Evolutionary conservation across 2,329 filamentous ascomycete genomes (phyloP), one percentile per base, ranked within the genome.

Genomic region (Dichotomopilus funicola): DNA sequence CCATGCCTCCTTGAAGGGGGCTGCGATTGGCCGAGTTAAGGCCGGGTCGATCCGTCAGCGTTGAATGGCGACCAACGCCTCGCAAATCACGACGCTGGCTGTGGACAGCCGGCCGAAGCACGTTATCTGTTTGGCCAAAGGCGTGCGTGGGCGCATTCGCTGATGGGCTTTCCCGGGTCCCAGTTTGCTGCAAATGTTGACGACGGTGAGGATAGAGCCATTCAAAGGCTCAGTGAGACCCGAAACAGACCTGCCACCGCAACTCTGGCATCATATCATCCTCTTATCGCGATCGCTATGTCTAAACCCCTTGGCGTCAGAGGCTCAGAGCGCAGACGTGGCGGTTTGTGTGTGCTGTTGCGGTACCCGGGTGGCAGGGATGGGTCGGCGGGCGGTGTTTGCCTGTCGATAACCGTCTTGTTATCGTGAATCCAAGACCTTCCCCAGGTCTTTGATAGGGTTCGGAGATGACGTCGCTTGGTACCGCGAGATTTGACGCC

Each of bases 221-320:
- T 27, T 27, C 19, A 27, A 27, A 27, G 19, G 19, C 19, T 27
- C 19, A 27, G 19, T 27, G 19, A 27, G 19, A 27, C 19, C 45
- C 41, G n/a, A 50, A 52, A 45, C 53, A 47, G 43, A 49, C 48
- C 42, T 37, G 57, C 42, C 49, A 60, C 56, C 56, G 56, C 58
- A 53, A 53, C 49, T 56, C 51, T 61, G 56, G 49, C 46, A 56
- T 49, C 56, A 59, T 58, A 50, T 46, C 31, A 31, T 6, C 31
- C 35, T 12, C 48, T 57, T 57, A 57, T 57, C 51, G 43, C 47
- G 47, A 51, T 54, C 19, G 19, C 19, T 27, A 27, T 27, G 19
- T 27, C 19, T 27, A 27, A 46, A 45, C 13, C 42, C 19, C 19
- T 12, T 36, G 11, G 38, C 43, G 34, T 33, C 31, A 42, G 11